phyloP scores from a whole-genome alignment of 495 filamentous ascomycete species.

The Xylaria curta region DNA sequence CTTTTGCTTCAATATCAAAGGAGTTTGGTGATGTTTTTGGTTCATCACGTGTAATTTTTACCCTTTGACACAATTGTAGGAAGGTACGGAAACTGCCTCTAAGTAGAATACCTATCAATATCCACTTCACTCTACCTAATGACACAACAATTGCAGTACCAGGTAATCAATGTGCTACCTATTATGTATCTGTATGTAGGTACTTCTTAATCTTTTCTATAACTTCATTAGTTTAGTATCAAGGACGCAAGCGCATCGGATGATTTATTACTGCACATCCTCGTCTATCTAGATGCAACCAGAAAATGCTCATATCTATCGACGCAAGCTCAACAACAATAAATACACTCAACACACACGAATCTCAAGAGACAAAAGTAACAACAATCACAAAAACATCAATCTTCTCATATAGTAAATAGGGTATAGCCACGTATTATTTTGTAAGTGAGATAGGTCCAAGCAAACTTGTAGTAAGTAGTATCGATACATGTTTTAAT shows the following conservation, averaged over 20 bases:
- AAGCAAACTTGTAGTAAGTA: slow-evolving; percentile 30
- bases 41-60: not conserved
- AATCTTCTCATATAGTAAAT: not conserved
- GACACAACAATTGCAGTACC: no score
- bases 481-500: slow-evolving; percentile 30
- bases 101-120: no score
- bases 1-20: not conserved
- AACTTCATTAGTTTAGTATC: not conserved
- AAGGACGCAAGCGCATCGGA: not conserved
- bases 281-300: not conserved
- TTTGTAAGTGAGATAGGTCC: not conserved
- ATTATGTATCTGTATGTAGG: no score
- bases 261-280: not conserved
- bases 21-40: not conserved
- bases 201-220: not conserved
- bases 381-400: not conserved
- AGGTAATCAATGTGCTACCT: no score
- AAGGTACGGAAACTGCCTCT: no score
- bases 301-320: not conserved
- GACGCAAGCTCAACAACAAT: not conserved
- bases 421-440: not conserved
- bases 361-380: not conserved
- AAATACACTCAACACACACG: not conserved
- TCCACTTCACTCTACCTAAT: no score
- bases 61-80: no score